phyloP scores from a whole-genome alignment of 2,329 filamentous ascomycete species.

The Exophiala oligosperma region DNA sequence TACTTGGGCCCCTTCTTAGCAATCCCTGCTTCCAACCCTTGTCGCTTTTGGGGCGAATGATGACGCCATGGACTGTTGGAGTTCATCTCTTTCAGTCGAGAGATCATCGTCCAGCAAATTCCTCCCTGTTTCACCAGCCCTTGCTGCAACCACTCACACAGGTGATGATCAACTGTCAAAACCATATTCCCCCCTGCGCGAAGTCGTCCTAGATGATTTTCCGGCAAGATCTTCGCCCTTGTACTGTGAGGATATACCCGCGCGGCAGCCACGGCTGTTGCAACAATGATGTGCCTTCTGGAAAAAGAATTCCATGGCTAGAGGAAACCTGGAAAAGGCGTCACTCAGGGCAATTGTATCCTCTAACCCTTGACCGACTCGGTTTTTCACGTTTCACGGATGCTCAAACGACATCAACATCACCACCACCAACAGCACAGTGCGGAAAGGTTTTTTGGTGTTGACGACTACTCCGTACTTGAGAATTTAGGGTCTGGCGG shows the following conservation, averaged over 20 bases:
- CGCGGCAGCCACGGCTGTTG: slow-evolving; percentile 7
- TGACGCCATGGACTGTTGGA: slow-evolving; percentile 12
- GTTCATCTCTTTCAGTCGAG: slow-evolving; percentile 12
- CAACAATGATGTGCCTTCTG: background rate
- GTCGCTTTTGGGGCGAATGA: slow-evolving; percentile 1
- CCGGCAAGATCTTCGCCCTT: slow-evolving; percentile 3
- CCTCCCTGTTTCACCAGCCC: slow-evolving; percentile 14
- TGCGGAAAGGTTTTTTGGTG: background rate
- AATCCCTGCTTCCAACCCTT: background rate
- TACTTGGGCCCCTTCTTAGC: background rate
- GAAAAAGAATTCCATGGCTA: background rate
- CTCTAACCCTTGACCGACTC: too few species aligned
- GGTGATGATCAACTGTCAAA: slow-evolving; percentile 2
- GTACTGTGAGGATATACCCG: slow-evolving; percentile 10
- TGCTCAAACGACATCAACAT: too few species aligned
- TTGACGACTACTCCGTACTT: background rate
- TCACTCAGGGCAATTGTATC: too few species aligned
- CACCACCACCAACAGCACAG: background rate
- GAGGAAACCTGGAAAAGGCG: too few species aligned
- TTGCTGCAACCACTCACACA: background rate
- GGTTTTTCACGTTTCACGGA: too few species aligned
- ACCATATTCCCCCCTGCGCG: background rate
- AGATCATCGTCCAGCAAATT: slow-evolving; percentile 9
- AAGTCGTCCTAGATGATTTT: background rate
- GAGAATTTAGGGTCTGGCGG: background rate